A percentile compares a stretch with the other conserved stretches of the same genome.
phyloP scores from a whole-genome alignment of 225 moss, liverwort and hornwort genomes.

The Polytrichum commune region DNA sequence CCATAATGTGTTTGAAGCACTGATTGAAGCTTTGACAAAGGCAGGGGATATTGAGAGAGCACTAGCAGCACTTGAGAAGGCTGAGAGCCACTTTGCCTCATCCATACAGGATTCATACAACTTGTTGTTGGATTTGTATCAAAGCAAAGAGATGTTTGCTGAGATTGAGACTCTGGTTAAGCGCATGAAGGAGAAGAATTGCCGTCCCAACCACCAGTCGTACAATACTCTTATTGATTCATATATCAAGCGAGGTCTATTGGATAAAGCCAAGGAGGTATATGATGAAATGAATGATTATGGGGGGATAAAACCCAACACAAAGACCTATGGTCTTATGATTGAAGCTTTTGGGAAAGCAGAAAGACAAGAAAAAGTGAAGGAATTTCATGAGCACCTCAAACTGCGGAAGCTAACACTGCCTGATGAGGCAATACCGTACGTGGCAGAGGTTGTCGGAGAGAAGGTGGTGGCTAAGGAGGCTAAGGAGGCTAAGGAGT shows the following conservation, averaged over 20 bases:
- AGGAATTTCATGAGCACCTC: conserved; percentile 46
- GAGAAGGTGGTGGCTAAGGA: conserved; percentile 39
- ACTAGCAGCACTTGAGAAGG: conserved; percentile 53
- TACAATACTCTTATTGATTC: conserved; percentile 72
- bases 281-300: conserved; percentile 57
- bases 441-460: conserved; percentile 47
- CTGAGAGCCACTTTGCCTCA: conserved; percentile 41
- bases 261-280: conserved; percentile 62
- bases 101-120: conserved; percentile 71
- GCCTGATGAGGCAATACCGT: conserved; percentile 36
- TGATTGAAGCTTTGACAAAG: conserved; percentile 54
- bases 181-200: conserved; percentile 66
- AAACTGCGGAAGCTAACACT: conserved; percentile 52
- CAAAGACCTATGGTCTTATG: conserved; percentile 69
- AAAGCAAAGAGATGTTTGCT: conserved; percentile 40
- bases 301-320: conserved; percentile 45
- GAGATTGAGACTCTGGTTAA: conserved; percentile 55
- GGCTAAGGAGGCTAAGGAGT: conserved; percentile 34
- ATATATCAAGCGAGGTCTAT: conserved; percentile 45
- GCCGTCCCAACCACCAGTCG: conserved; percentile 65
- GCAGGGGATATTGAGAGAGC: conserved; percentile 58
- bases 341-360: conserved; percentile 56
- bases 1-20: conserved; percentile 55
- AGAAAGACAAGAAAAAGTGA: conserved; percentile 45
- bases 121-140: conserved; percentile 71